Base-by-base conservation (phyloP, 345 rosid species). In the Citrus australasica region DNA sequence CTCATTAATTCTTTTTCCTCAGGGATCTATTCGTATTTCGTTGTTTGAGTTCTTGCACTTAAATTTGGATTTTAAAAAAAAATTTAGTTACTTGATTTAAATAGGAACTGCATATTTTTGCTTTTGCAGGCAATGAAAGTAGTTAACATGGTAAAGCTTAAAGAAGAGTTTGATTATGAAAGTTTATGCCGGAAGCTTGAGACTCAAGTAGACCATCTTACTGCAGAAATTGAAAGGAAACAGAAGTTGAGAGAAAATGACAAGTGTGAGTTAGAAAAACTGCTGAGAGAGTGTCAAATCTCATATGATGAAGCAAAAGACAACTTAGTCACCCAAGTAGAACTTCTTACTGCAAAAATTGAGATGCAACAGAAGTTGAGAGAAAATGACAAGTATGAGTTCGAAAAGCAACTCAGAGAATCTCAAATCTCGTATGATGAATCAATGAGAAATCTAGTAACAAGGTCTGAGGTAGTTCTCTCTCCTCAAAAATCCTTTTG, bases 161-260 rank as follows among this genome's bases (percentile, higher is more conserved):
- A 89, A 87, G 98, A 93, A 86, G 98, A 95, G 86, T 90, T 89
- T 81, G 98, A 95, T 77, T 95, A 93, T 76, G 97, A 92, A 90
- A 90, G 98, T 84, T 88, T 92, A 71, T 91, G 95, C 81, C 89
- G 95, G 86, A 88, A 90, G 89, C 95, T 93, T 69, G 91, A 89
- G 88, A 81, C 79, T 80, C 97, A 90, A 84, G 89, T 93, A 75
- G 98, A 95, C 82, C 86, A 86, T 77, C 98, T 95, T 79, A 92
- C 91, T 67, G 92, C 92, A 79, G 98, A 95, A 88, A 80, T 89
- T 68, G 98, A 95, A 75, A 92, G 98, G 89, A 91, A 88, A 69
- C 87, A 87, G 66, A 92, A 90, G 74, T 80, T 87, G 79, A 91
- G 93, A 85, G 90, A 86, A 37, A 83, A 46, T 67, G 95, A 90